Evolutionary conservation across 2,329 filamentous ascomycete species (phyloP), one percentile per base, ranked within the genome.

Genomic region (Aspergillus calidoustus): DNA sequence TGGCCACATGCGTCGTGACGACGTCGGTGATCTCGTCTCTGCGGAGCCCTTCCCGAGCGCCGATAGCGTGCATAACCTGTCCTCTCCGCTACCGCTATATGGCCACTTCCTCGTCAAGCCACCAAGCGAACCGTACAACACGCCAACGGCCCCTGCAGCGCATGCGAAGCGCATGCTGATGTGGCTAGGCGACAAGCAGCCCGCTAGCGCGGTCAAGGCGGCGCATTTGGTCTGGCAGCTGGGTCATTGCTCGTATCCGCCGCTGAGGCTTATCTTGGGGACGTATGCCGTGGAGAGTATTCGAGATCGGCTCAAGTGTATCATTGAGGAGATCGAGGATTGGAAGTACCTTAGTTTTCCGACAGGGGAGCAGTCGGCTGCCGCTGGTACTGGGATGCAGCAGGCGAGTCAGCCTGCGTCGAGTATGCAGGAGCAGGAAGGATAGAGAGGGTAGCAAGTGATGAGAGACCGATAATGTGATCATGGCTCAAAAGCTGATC

Each of bases 201-300:
- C 94, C 4, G 95, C 93, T 13, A 96, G 92, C 75, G 92, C 92
- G 0, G 89, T 97, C 58, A 97, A 96, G 78, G 94, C 93, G 63
- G 93, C 93, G 3, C 93, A 98, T 80, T 80, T 98, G 60, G 89
- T 97, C 7, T 98, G 95, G 95, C 89, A 97, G 81, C 80, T 98
- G 48, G 95, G 90, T 0, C 95, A 98, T 81, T 98, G 94, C 79
- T 90, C 88, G n/a, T 97, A 93, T 74, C 95, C 95, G 54, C 95
- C 95, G 0, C 76, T 98, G 66, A 82, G 95, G 38, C 79, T 99
- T 61, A 81, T 97, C n/a, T 78, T 98, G 25, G 95, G 95, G 0
- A 96, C 89, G 66, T 98, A 96, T 79, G 94, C 95, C 1, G 94
- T 98, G 43, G 94, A 99, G 76, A 97, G 93, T 75, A 96, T 98